phyloP scores from a whole-genome alignment of 31 red algal genomes.

The Endocladia muricata region DNA sequence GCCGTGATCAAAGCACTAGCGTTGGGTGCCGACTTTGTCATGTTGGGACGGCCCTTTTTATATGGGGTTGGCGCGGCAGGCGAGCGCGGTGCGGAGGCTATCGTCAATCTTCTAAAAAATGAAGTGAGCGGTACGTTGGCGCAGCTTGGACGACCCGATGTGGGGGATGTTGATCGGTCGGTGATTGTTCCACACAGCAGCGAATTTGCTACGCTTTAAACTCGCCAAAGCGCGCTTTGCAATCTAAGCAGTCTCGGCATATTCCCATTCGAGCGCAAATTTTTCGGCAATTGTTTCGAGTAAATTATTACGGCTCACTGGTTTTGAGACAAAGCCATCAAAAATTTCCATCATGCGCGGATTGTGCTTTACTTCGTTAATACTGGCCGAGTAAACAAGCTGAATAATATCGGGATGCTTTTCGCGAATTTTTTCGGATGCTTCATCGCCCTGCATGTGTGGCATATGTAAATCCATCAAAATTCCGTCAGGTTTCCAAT shows the following conservation, averaged over 20 bases:
- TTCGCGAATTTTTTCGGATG: not conserved
- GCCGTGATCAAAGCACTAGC: not conserved
- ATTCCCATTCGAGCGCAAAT: too few species aligned
- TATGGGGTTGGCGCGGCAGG: not conserved
- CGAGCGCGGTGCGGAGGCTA: not conserved
- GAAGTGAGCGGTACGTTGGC: not conserved
- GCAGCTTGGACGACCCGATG: not conserved
- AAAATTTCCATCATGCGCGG: too few species aligned
- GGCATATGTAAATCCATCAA: conserved; percentile 30
- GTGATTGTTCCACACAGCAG: not conserved
- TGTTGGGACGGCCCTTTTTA: not conserved
- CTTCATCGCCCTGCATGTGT: conserved; percentile 8
- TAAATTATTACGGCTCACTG: too few species aligned
- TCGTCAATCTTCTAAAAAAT: not conserved
- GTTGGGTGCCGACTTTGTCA: not conserved
- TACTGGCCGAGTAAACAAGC: too few species aligned
- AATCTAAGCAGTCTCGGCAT: too few species aligned
- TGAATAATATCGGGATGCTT: too few species aligned
- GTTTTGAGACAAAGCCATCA: too few species aligned
- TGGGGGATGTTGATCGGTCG: not conserved
- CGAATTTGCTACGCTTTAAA: too few species aligned
- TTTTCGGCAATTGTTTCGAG: too few species aligned
- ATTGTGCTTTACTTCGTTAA: too few species aligned
- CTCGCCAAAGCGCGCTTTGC: too few species aligned
- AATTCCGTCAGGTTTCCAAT: too few species aligned